phyloP scores from a whole-genome alignment of 306 rosid genomes.

The Parietaria judaica region DNA sequence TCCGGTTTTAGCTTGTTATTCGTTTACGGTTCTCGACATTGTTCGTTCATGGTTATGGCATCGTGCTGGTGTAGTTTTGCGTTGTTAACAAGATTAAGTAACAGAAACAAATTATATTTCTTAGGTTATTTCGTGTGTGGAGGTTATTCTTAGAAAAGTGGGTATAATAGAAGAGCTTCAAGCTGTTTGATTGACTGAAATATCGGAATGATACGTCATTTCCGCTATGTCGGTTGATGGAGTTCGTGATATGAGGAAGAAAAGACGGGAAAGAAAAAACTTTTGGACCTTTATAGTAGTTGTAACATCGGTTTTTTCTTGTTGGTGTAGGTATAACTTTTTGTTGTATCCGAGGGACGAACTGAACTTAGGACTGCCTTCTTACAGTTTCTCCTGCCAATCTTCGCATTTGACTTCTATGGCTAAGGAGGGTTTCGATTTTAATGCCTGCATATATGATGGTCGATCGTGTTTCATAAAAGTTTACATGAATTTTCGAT shows the following conservation, averaged over 20 bases:
- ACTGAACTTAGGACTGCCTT: conserved; percentile 67
- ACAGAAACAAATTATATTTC: neutral
- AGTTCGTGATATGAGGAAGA: no score
- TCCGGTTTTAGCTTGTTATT: no score
- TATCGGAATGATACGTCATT: no score
- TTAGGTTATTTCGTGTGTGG: neutral
- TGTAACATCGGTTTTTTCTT: conserved; percentile 2
- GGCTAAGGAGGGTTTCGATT: conserved; percentile 80
- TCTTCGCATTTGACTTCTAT: conserved; percentile 52
- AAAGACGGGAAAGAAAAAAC: no score
- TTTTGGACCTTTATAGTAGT: neutral
- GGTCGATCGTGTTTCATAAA: conserved; percentile 41
- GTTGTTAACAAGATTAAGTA: neutral
- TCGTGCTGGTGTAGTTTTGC: no score
- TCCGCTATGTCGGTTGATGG: no score
- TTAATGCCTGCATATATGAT: conserved; percentile 69
- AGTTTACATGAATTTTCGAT: neutral
- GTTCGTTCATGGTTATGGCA: no score
- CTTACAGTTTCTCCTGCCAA: conserved; percentile 76
- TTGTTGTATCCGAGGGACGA: conserved; percentile 85
- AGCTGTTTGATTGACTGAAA: neutral
- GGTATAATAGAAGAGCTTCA: neutral
- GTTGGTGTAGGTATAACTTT: conserved; percentile 66
- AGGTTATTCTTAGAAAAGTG: no score
- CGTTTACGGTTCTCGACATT: no score